These are phyloP conservation scores for Kodamaea suecica DNA, from an alignment of 1,139 yeast genomes.

Conservation along the genomic window DNA sequence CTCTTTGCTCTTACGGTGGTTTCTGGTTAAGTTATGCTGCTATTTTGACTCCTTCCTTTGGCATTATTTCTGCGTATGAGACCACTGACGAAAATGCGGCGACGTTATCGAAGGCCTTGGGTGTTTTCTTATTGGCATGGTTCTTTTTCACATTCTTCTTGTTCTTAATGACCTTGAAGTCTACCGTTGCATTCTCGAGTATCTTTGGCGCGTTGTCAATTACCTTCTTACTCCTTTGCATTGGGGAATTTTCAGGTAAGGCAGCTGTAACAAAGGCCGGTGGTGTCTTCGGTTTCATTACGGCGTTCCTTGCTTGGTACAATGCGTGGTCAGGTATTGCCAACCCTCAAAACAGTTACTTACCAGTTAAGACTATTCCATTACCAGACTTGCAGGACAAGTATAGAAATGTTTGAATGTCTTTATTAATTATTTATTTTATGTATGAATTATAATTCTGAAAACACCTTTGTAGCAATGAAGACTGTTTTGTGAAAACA, in stretches of 20 bases:
- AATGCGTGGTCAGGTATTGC: constrained; percentile 92
- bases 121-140: constrained; percentile 78
- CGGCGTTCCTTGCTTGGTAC: constrained; percentile 83
- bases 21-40: constrained; percentile 71
- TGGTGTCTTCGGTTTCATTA: constrained; percentile 76
- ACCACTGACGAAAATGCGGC: constrained; percentile 12
- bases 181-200: constrained; percentile 72
- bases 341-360: constrained; percentile 63
- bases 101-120: constrained; percentile 46
- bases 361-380: constrained; percentile 52
- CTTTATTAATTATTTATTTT: neutral
- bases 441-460: neutral
- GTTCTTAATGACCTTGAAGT: constrained; percentile 65
- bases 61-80: constrained; percentile 15
- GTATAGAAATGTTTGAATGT: constrained; percentile 2
- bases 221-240: constrained; percentile 65
- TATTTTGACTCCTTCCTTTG: constrained; percentile 54
- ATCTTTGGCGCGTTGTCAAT: constrained; percentile 62
- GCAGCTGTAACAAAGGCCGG: constrained; percentile 57
- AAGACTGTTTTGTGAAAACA: too few relatives aligned
- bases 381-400: constrained; percentile 39
- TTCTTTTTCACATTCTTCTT: constrained; percentile 71
- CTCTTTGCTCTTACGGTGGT: constrained; percentile 69
- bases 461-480: too few relatives aligned
- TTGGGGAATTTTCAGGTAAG: constrained; percentile 45